Percentiles rank a stretch among this genome's conserved stretches.
phyloP scores from a whole-genome alignment of 805 yeast species.

The Grigorovia yakushimaensis region DNA sequence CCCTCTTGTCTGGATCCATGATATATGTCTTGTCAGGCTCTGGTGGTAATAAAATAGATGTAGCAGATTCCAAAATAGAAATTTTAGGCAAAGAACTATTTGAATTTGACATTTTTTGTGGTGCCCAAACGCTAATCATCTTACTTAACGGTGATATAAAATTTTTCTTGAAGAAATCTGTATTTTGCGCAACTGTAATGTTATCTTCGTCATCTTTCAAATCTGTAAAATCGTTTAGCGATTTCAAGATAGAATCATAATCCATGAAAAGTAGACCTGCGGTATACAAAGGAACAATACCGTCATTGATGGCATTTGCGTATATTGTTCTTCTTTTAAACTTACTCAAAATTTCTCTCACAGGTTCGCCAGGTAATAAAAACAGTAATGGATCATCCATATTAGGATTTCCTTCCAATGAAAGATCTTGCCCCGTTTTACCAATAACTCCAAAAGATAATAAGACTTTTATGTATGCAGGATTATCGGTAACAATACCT shows the following conservation, averaged over 20 bases:
- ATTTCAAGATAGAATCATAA: conserved; percentile 38
- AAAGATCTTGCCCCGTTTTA: conserved; percentile 70
- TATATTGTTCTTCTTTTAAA: conserved; percentile 61
- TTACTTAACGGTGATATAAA: conserved; percentile 36
- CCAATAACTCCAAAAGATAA: conserved; percentile 70
- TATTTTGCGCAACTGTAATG: conserved; percentile 6
- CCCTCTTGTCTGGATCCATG: conserved; percentile 52
- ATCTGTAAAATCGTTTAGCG: conserved; percentile 14
- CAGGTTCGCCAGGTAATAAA: conserved; percentile 55
- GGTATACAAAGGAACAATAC: conserved; percentile 71
- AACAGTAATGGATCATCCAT: conserved; percentile 45
- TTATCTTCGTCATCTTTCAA: conserved; percentile 2
- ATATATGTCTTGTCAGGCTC: conserved; percentile 53
- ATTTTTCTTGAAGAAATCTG: conserved; percentile 20
- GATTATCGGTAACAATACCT: conserved; percentile 72
- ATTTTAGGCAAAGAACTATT: conserved; percentile 43
- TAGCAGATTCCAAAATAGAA: conserved; percentile 61
- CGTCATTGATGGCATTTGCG: conserved; percentile 71
- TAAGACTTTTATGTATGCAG: conserved; percentile 60
- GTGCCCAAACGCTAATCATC: conserved; percentile 35
- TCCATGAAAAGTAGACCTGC: conserved; percentile 60
- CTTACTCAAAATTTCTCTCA: conserved; percentile 40
- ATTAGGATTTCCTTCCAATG: conserved; percentile 38
- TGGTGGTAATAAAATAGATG: conserved; percentile 59
- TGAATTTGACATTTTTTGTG: conserved; percentile 14